Conservation (phyloP, 306 rosid genomes). For the Morella rubra region DNA sequence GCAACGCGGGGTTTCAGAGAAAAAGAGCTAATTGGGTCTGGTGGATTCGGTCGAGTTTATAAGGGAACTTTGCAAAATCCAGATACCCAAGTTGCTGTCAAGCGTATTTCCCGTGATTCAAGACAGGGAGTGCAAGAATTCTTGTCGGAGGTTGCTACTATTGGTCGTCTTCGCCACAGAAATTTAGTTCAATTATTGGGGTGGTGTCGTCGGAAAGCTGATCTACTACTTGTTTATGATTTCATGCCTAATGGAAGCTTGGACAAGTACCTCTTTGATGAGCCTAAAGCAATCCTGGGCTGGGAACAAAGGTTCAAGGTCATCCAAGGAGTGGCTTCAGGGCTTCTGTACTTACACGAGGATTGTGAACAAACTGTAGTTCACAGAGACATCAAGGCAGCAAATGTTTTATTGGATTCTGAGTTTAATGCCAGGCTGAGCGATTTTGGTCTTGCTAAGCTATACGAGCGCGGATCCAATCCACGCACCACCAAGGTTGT, state of each 20-base stretch:
- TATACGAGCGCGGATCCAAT: constrained; percentile 50
- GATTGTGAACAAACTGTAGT: constrained; percentile 66
- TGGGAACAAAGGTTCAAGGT: constrained; percentile 62
- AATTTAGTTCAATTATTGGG: constrained; percentile 59
- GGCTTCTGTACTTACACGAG: constrained; percentile 52
- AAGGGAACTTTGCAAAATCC: constrained; percentile 44
- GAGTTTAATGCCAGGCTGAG: constrained; percentile 54
- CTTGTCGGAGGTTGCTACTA: constrained; percentile 50
- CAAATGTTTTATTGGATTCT: constrained; percentile 50
- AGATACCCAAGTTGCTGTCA: constrained; percentile 47
- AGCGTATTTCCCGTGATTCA: constrained; percentile 55
- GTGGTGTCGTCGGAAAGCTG: constrained; percentile 53
- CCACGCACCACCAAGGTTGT: constrained; percentile 57
- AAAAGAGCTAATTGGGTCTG: constrained; percentile 52
- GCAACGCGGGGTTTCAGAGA: constrained; percentile 53
- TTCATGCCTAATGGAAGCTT: constrained; percentile 61
- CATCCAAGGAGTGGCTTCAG: constrained; percentile 54
- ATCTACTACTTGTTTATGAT: constrained; percentile 51
- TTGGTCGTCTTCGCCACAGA: constrained; percentile 57
- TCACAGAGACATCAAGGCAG: constrained; percentile 66
- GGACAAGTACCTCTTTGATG: constrained; percentile 50
- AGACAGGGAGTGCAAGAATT: constrained; percentile 56
- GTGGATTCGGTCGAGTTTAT: constrained; percentile 64
- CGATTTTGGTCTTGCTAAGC: constrained; percentile 64
- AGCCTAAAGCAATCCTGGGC: constrained; percentile 25